Base-by-base conservation (phyloP, 2,329 filamentous ascomycete species). In the Hymenoscyphus occultus region DNA sequence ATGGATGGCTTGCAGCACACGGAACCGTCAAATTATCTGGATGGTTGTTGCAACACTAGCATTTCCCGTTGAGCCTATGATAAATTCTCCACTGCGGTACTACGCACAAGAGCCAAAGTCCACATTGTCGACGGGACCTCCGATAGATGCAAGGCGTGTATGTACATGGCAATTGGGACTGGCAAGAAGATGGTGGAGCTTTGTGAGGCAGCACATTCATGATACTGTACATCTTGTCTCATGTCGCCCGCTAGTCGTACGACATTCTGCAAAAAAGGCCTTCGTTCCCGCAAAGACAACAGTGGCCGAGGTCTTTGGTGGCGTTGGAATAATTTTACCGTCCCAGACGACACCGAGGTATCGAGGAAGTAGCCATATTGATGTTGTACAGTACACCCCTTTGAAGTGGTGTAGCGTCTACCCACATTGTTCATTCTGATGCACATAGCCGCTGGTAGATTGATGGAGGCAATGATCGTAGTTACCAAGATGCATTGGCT, bases 391-490 rank as follows among this genome's bases (percentile, higher is more conserved):
- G 35, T 10, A 35, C 35, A 54, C 22, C 19, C 13, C 22, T 54
- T 13, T 28, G 19, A 5, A 14, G 4, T 28, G 19, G 48, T 54
- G 48, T 54, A 54, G 48, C 48, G 4, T 28, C 48, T 35, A 35
- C 35, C 9, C 35, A 28, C 28, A 28, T 28, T 10, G 35, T 35
- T 7, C 35, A 35, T 35, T 35, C 6, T 35, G 35, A 35, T 22
- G 48, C 13, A 28, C 48, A 22, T 54, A 54, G 48, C 19, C 48
- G 48, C 48, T 54, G 48, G 19, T 54, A 54, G 48, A 54, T 19
- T 19, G 19, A 54, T 54, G 22, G 48, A 54, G 48, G 48, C 48
- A 54, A 54, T 54, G 48, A 54, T 54, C 48, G 48, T 13, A 54
- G 19, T 22, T 13, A 28, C 48, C 19, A 54, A 54, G 48, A 54